Evolutionary conservation across 2,329 filamentous ascomycete genomes (phyloP).

Genomic region (Sphaerulina populicola): DNA sequence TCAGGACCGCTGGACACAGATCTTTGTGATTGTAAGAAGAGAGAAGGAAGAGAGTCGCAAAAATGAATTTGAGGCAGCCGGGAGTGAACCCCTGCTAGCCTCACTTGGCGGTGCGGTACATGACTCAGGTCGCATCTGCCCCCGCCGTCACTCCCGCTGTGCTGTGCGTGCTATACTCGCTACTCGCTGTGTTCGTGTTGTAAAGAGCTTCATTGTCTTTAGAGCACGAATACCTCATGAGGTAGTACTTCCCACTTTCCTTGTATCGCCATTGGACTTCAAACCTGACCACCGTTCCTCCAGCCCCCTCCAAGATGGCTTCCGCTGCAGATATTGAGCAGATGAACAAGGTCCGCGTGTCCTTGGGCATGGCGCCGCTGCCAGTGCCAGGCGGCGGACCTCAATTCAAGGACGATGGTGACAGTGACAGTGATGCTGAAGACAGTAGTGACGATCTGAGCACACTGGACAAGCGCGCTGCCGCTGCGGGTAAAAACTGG

Average conservation of each 20-base stretch:
- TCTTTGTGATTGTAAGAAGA: slow-evolving; percentile 50
- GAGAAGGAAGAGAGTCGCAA: slow-evolving; percentile 25
- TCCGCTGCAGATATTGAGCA: slow-evolving; percentile 68
- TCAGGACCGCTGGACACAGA: slow-evolving; percentile 81
- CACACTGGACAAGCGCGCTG: slow-evolving; percentile 74
- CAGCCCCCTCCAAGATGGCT: slow-evolving; percentile 12
- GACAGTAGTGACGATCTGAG: slow-evolving; percentile 56
- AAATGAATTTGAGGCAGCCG: slow-evolving; percentile 8
- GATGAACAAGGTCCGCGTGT: slow-evolving; percentile 82
- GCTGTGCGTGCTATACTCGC: too few species aligned
- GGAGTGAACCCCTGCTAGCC: not conserved
- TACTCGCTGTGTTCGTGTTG: too few species aligned
- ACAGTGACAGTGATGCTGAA: slow-evolving; percentile 29
- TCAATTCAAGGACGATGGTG: slow-evolving; percentile 48
- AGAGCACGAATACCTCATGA: too few species aligned
- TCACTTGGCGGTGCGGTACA: not conserved
- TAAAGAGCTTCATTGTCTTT: too few species aligned
- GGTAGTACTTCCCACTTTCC: too few species aligned
- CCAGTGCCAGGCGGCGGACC: slow-evolving; percentile 67
- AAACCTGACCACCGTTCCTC: not conserved
- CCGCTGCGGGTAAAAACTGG: slow-evolving; percentile 67
- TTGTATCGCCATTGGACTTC: too few species aligned
- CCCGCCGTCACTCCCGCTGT: too few species aligned
- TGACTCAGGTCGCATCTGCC: not conserved
- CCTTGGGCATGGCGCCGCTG: slow-evolving; percentile 82